phyloP scores from a whole-genome alignment of 2,329 filamentous ascomycete genomes.

The Phialophora chinensis region DNA sequence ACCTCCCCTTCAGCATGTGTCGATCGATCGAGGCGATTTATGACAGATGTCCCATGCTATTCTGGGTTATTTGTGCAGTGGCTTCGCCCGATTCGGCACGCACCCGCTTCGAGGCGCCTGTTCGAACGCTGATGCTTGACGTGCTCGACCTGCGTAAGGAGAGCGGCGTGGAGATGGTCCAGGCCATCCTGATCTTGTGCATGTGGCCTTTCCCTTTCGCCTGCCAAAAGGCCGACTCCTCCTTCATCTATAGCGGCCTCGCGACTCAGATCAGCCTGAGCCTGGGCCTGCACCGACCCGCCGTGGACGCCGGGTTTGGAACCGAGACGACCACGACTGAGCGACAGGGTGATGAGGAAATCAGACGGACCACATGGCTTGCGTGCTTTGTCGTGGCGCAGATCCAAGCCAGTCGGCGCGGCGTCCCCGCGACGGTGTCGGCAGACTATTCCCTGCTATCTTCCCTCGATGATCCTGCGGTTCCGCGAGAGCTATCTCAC shows the following conservation, averaged over 20 bases:
- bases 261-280: conserved; percentile 36
- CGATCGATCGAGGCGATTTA: conserved; percentile 20
- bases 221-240: conserved; percentile 33
- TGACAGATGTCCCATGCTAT: conserved; percentile 22
- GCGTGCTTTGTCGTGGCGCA: conserved; percentile 36
- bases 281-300: conserved; percentile 39
- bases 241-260: conserved; percentile 32
- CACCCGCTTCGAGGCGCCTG: conserved; percentile 17
- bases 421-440: conserved; percentile 19
- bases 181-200: conserved; percentile 37
- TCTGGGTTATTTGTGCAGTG: conserved; percentile 28
- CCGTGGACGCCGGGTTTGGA: conserved; percentile 33
- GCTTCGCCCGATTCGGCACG: conserved; percentile 17
- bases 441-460: conserved; percentile 23
- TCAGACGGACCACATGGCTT: conserved; percentile 37
- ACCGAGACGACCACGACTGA: conserved; percentile 20
- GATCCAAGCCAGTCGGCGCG: conserved; percentile 24
- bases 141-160: conserved; percentile 36
- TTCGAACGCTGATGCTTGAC: conserved; percentile 27
- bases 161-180: conserved; percentile 34
- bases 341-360: conserved; percentile 25
- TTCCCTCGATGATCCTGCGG: conserved; percentile 18
- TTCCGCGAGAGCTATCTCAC: conserved; percentile 16
- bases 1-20: conserved; percentile 25
- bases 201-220: conserved; percentile 40